Conservation (phyloP, 179 eudicot genomes). For the Gypsophila paniculata region DNA sequence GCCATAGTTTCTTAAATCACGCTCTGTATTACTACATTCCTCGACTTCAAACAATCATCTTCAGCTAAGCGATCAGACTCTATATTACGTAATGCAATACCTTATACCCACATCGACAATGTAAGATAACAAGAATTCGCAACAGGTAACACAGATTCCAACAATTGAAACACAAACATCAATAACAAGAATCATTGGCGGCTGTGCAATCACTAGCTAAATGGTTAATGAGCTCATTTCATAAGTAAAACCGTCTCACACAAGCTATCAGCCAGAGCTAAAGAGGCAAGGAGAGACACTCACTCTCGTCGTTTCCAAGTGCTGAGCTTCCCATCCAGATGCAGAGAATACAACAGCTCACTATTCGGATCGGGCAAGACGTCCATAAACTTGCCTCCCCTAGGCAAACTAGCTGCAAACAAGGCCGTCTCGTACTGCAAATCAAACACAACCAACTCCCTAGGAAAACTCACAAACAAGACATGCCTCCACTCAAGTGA, state of each 20-base stretch:
- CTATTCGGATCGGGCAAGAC: conserved; percentile 75
- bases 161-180: too few relatives aligned
- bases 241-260: background rate
- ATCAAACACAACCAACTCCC: conserved; percentile 89
- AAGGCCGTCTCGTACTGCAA: conserved; percentile 66
- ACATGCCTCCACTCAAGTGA: conserved; percentile 82
- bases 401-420: conserved; percentile 49
- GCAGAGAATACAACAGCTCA: conserved; percentile 64
- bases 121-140: background rate
- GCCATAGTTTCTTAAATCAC: background rate
- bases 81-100: background rate
- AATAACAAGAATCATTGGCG: too few relatives aligned
- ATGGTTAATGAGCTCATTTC: too few relatives aligned
- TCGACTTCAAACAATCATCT: too few relatives aligned
- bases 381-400: conserved; percentile 84
- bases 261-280: background rate
- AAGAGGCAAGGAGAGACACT: conserved; percentile 24
- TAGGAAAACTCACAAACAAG: conserved; percentile 72
- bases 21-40: too few relatives aligned
- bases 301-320: conserved; percentile 88
- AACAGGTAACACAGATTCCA: background rate
- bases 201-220: too few relatives aligned
- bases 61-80: too few relatives aligned
- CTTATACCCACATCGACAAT: conserved; percentile 8
- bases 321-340: conserved; percentile 87